A percentile compares a stretch with the other conserved stretches of the same genome.
Conservation (phyloP, 2,329 filamentous ascomycete species). For the Fusarium succisae region DNA sequence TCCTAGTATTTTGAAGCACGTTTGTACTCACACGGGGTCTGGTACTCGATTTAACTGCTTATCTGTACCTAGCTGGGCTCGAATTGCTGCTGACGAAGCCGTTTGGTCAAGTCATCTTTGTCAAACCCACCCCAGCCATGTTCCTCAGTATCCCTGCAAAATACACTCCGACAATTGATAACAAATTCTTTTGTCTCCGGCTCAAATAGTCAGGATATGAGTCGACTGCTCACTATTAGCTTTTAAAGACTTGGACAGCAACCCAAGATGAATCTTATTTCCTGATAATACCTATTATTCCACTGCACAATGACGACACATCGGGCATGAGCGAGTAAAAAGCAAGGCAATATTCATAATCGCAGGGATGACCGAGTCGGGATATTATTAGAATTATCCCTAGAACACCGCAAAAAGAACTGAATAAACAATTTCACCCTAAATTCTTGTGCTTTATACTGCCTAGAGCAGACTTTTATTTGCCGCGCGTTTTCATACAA, state of each 20-base stretch:
- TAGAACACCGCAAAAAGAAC: neutral
- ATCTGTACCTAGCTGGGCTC: neutral
- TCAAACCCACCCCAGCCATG: neutral
- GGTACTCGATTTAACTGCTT: neutral
- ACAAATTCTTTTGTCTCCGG: neutral
- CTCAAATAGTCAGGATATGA: conserved; percentile 1
- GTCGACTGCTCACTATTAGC: conserved; percentile 28
- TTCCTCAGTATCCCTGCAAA: conserved; percentile 12
- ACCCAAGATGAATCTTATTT: conserved; percentile 17
- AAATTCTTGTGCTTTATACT: neutral
- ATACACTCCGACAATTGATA: neutral
- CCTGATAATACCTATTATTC: conserved; percentile 14
- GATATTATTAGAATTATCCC: neutral
- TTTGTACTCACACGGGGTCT: neutral
- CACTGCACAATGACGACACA: conserved; percentile 43
- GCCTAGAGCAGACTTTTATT: conserved; percentile 16
- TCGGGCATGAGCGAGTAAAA: conserved; percentile 9
- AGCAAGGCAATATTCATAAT: conserved; percentile 18
- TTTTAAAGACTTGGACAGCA: conserved; percentile 5
- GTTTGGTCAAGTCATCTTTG: neutral
- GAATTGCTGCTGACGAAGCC: neutral
- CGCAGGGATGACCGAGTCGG: neutral
- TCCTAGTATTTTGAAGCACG: neutral
- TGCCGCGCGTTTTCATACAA: conserved; percentile 25
- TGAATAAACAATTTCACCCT: neutral